Base-by-base conservation (phyloP, 192 early-diverging fungal species). In the Coemansia sp. region DNA sequence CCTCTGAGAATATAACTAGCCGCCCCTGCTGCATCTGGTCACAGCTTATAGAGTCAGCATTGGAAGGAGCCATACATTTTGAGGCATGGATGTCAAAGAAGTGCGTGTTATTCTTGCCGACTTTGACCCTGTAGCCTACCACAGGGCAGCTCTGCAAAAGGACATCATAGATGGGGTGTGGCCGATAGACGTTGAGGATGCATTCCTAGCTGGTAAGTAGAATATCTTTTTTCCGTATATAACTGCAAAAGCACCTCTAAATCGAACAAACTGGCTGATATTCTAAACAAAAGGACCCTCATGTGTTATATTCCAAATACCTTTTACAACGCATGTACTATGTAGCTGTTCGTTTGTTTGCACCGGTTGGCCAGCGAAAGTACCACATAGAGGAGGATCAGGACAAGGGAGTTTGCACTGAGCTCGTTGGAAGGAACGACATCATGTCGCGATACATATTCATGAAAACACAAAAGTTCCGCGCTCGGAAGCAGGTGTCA, bases 401-500 rank as follows among this genome's bases (percentile, higher is more conserved):
- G 8, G 23, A 27, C 34, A 60, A 60, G 36, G 50, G 66, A 25
- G 59, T 23, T 47, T 41, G 38, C 23, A 58, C 59, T 8, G 77
- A 75, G 73, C 62, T 83, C 41, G 53, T 66, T 36, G 86, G 89
- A 15, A 79, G 89, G 10, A 91, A 91, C 65, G 88, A 91, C 64
- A 74, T 89, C 14, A 88, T 91, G 30, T 87, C 89, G 7, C 87
- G 89, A 31, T 89, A 83, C 62, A 89, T 89, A 20, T 88, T 82
- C 38, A 84, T 83, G 64, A 83, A 86, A 41, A 91, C 88, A 1
- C 42, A 69, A 50, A 87, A 85, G 34, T 83, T 81, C 28, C 81
- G 89, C 10, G 82, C 88, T n/a, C 80, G 88, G 53, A 91, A 91
- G 67, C 89, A 91, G 59, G 88, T 91, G 6, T 89, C 88, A 2